A percentile compares a stretch with the other conserved stretches of the same genome.
These are phyloP conservation scores for Flaveria sonorensis DNA, from an alignment of 129 eudicot species.

Conservation along the genomic window DNA sequence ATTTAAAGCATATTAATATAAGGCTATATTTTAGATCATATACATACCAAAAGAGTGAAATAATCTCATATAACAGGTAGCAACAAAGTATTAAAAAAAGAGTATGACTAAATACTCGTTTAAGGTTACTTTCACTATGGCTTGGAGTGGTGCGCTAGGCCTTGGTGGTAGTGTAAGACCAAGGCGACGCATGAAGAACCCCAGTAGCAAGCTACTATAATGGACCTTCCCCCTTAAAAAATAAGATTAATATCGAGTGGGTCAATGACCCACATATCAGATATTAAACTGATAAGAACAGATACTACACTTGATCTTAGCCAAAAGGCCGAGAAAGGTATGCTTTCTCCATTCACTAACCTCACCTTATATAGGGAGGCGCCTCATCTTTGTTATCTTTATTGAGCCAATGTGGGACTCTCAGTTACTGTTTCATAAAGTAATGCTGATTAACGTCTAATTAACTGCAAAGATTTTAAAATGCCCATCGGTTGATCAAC, in stretches of 20 bases:
- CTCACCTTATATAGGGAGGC: not conserved
- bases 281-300: constrained; percentile 70
- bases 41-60: no score
- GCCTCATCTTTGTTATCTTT: not conserved
- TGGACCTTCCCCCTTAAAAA: constrained; percentile 21
- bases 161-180: constrained; percentile 24
- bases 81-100: no score
- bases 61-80: no score
- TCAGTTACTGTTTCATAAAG: not conserved
- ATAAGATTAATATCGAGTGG: constrained; percentile 32
- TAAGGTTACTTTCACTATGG: not conserved
- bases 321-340: constrained; percentile 92
- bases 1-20: no score
- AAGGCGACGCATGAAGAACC: constrained; percentile 19
- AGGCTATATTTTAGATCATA: no score
- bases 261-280: constrained; percentile 33
- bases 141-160: constrained; percentile 16
- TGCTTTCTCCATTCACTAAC: constrained; percentile 9
- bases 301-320: constrained; percentile 85
- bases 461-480: not conserved
- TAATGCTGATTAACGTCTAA: not conserved
- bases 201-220: constrained; percentile 32
- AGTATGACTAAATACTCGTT: no score
- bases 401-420: not conserved
- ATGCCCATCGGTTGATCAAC: no score